Evolutionary conservation across 2,329 filamentous ascomycete genomes (phyloP), one percentile per base, ranked within the genome.

Genomic region (Pseudopyricularia javanii): DNA sequence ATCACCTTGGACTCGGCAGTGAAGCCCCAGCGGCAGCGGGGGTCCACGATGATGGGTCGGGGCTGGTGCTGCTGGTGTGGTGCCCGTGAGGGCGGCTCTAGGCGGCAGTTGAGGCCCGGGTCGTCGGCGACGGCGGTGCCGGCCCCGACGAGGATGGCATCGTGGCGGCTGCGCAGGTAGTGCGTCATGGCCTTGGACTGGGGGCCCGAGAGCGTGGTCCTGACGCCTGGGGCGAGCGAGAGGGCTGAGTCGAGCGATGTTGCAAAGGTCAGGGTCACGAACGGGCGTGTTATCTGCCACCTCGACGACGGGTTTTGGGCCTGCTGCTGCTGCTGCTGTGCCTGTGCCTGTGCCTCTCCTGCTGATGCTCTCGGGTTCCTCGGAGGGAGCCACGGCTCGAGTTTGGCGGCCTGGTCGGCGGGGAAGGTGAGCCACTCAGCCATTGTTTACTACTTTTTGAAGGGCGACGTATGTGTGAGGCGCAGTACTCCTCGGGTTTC

Each of bases 111-210:
- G 52, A 97, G 72, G 2, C 82, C 83, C 2, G 91, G 91, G 63
- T 95, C 80, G 65, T 97, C 91, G 20, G 88, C 85, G 26, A 88
- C 72, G 7, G 89, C 87, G 1, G 91, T 97, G 3, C 86, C 86
- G 4, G 85, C 88, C 22, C 91, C 91, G 32, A 97, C 74, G 24
- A 94, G 75, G 59, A 96, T 95, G 37, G 88, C 89, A 57, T 87
- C 82, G 68, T 97, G 90, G 15, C 77, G 79, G 12, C 84, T 83
- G 61, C 91, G 87, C 28, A 97, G 78, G 64, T 86, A 88, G 68
- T 97, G 91, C 0, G 91, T 96, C 88, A 97, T 94, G 52, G 87
- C 79, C 68, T 95, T 95, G 35, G 88, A 88, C 57, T 83, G 75
- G 0, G 85, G 79, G 3, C 91, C 91, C 1, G 91, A 97, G 14